Base-by-base conservation (phyloP, 1,139 yeast genomes). In the Saccharomyces hybrid region DNA sequence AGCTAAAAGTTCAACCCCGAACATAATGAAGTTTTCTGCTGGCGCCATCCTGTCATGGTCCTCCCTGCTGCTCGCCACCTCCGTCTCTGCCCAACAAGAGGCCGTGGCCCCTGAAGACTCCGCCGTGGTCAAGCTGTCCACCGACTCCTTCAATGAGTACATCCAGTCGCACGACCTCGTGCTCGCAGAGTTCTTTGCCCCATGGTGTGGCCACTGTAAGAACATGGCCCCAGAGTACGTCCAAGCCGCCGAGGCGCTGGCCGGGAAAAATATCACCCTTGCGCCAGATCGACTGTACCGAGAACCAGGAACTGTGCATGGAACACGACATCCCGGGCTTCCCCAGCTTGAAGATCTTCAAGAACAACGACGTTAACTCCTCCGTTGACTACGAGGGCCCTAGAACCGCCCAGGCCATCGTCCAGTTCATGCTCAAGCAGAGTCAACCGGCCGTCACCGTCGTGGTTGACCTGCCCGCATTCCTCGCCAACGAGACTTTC, bases 141-240 rank as follows among this genome's bases (percentile, higher is more conserved):
- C 81, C 26, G 81, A 77, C 48, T 75, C 78, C 49, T 93, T 88
- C 71, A 80, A 81, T 59, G 72, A 78, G 26, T 89, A 87, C 71
- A 73, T 93, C 59, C 74, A 75, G 50, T 82, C 79, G 55, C 86
- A 90, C 73, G 86, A 91, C 32, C 78, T 91, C 64, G 95, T 90
- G 27, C 78, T 93, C 64, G 93, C 96, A 44, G 98, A 93, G 77
- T 93, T 93, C 77, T 93, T 84, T 72, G 99, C 99, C 31, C 98
- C 99, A 69, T 93, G 99, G 99, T 93, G 99, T 79, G 99, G 99
- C 24, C 97, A 93, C 76, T 93, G 99, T 79, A 90, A 93, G 79
- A 82, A 82, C 58, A 79, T 93, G 63, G 98, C 93, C 24, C 99
- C 99, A 53, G 93, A 93, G 73, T 91, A 81, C 70, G 81, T 86